Percentiles rank a stretch among this genome's conserved stretches.
phyloP scores from a whole-genome alignment of 805 yeast genomes.

The Candida methanosorbosa region DNA sequence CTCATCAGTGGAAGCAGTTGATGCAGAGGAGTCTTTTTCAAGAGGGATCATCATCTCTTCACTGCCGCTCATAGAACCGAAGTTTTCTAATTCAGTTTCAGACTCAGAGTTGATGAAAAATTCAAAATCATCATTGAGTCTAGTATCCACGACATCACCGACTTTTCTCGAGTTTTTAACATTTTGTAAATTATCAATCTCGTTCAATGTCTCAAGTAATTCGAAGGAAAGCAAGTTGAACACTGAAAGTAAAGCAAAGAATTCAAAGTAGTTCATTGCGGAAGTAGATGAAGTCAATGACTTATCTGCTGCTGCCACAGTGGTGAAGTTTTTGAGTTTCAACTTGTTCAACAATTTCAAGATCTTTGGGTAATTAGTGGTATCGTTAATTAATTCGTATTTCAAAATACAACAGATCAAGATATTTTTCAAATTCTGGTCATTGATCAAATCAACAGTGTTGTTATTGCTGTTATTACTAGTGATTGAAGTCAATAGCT shows the following conservation, averaged over 20 bases:
- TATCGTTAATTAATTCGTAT: conserved; percentile 12
- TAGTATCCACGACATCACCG: background rate
- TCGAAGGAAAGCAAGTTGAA: conserved; percentile 10
- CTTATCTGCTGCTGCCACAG: background rate
- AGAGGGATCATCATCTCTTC: too few relatives aligned
- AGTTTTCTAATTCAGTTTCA: conserved; percentile 2
- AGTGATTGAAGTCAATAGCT: background rate
- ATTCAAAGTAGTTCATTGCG: conserved; percentile 15
- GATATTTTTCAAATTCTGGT: too few relatives aligned
- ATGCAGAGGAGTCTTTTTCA: background rate
- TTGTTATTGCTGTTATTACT: too few relatives aligned
- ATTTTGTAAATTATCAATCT: background rate
- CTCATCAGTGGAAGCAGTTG: background rate
- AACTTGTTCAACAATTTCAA: conserved; percentile 16
- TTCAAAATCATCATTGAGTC: conserved; percentile 1
- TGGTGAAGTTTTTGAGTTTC: conserved; percentile 15
- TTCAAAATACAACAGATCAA: conserved; percentile 18
- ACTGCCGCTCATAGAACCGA: background rate
- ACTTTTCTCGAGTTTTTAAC: background rate
- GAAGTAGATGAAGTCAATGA: conserved; percentile 8
- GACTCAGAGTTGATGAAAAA: too few relatives aligned
- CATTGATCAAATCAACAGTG: too few relatives aligned
- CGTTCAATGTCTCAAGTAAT: conserved; percentile 7
- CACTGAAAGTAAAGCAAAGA: conserved; percentile 17
- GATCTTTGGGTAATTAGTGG: conserved; percentile 7